Evolutionary conservation across 1,139 yeast species (phyloP).

Genomic region (Groenewaldozyma auringiensis): DNA sequence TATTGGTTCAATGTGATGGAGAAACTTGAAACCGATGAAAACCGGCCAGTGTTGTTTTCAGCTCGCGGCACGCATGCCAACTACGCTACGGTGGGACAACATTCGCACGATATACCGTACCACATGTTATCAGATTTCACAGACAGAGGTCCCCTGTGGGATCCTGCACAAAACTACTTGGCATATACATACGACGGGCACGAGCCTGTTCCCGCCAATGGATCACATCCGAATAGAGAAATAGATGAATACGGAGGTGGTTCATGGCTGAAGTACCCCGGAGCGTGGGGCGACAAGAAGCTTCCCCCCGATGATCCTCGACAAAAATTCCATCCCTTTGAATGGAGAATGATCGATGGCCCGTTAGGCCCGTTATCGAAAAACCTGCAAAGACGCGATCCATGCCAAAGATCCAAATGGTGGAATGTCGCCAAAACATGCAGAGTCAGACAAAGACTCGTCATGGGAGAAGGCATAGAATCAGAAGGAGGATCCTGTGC

Average conservation of each 20-base stretch:
- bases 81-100: slow-evolving; percentile 93
- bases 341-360: slow-evolving; percentile 84
- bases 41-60: slow-evolving; percentile 70
- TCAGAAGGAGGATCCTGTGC: slow-evolving; percentile 53
- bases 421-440: slow-evolving; percentile 71
- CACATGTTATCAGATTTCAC: slow-evolving; percentile 87
- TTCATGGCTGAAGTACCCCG: slow-evolving; percentile 71
- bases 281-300: slow-evolving; percentile 88
- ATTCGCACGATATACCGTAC: slow-evolving; percentile 90
- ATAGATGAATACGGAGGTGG: slow-evolving; percentile 39
- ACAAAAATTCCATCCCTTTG: slow-evolving; percentile 82
- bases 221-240: slow-evolving; percentile 54
- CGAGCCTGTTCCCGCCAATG: slow-evolving; percentile 35
- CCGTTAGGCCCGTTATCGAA: slow-evolving; percentile 85
- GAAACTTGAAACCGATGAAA: slow-evolving; percentile 42
- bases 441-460: slow-evolving; percentile 61
- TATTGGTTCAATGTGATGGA: slow-evolving; percentile 70
- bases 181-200: slow-evolving; percentile 72
- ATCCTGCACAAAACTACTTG: slow-evolving; percentile 71
- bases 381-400: slow-evolving; percentile 55
- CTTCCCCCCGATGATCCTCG: slow-evolving; percentile 61
- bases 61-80: slow-evolving; percentile 98
- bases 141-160: slow-evolving; percentile 93
- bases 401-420: slow-evolving; percentile 86
- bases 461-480: slow-evolving; percentile 84